Evolutionary conservation across 2,329 filamentous ascomycete genomes (phyloP).

Genomic region (Fusarium sp.): DNA sequence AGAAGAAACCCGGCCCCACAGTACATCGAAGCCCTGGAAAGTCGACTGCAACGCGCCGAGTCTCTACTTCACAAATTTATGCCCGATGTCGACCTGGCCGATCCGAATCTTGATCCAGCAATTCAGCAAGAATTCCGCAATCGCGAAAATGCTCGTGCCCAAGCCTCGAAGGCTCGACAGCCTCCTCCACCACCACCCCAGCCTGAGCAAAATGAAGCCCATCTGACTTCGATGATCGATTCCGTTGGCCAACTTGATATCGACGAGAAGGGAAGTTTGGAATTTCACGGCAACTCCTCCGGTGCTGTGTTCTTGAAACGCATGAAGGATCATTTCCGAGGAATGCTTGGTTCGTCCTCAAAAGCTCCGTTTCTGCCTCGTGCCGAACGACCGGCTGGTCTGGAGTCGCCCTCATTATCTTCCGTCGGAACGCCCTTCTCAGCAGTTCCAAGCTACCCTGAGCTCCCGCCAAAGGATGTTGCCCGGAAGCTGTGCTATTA

Average conservation of each 20-base stretch:
- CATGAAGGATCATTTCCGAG: slow-evolving; percentile 88
- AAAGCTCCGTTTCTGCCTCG: slow-evolving; percentile 68
- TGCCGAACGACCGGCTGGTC: slow-evolving; percentile 60
- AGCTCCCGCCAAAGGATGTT: slow-evolving; percentile 74
- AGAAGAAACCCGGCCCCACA: slow-evolving; percentile 90
- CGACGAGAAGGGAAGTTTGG: slow-evolving; percentile 90
- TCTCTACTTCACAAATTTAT: slow-evolving; percentile 80
- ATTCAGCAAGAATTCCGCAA: slow-evolving; percentile 75
- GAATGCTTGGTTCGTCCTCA: slow-evolving; percentile 73
- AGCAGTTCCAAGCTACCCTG: slow-evolving; percentile 63
- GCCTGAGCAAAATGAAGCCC: slow-evolving; percentile 68
- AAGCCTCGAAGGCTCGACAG: slow-evolving; percentile 52
- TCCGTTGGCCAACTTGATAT: slow-evolving; percentile 91
- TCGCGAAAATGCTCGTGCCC: slow-evolving; percentile 61
- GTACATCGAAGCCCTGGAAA: slow-evolving; percentile 91
- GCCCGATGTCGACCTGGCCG: slow-evolving; percentile 85
- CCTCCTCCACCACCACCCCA: slow-evolving; percentile 42
- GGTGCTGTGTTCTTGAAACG: slow-evolving; percentile 87
- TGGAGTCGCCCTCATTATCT: slow-evolving; percentile 75
- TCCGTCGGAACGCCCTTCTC: slow-evolving; percentile 71
- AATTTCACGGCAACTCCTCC: slow-evolving; percentile 94
- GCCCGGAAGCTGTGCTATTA: slow-evolving; percentile 65
- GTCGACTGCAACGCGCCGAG: slow-evolving; percentile 83
- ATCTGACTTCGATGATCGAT: slow-evolving; percentile 94
- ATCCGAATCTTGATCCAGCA: slow-evolving; percentile 82